Conservation (phyloP, 2,329 filamentous ascomycete genomes). For the Boeremia lycopersici region DNA sequence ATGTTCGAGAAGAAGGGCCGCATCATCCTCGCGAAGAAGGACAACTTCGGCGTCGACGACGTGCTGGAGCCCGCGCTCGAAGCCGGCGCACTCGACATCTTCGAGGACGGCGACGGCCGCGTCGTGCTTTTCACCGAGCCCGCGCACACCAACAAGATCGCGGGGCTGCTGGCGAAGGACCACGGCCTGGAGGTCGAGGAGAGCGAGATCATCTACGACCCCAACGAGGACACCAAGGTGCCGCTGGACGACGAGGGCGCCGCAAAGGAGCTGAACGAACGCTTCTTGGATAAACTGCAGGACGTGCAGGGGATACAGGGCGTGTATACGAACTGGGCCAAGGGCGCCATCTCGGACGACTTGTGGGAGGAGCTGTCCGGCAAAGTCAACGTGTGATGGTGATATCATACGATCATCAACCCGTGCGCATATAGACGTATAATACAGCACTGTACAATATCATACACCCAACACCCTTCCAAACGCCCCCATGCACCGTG, state of each 20-base stretch:
- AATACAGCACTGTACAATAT: slow-evolving; percentile 36
- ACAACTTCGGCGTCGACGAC: slow-evolving; percentile 66
- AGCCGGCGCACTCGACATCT: slow-evolving; percentile 77
- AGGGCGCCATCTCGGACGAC: slow-evolving; percentile 48
- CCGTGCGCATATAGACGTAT: slow-evolving; percentile 30
- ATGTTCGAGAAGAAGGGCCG: slow-evolving; percentile 83
- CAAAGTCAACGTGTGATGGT: slow-evolving; percentile 42
- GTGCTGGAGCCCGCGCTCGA: slow-evolving; percentile 83
- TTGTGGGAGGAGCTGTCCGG: slow-evolving; percentile 48
- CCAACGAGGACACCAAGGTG: slow-evolving; percentile 79
- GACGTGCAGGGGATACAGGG: slow-evolving; percentile 80
- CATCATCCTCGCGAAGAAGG: slow-evolving; percentile 69
- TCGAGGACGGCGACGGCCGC: slow-evolving; percentile 70
- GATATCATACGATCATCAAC: neutral
- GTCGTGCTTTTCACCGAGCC: slow-evolving; percentile 75
- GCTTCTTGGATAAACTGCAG: slow-evolving; percentile 65
- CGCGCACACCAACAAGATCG: slow-evolving; percentile 66
- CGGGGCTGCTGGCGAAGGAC: slow-evolving; percentile 66
- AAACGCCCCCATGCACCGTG: slow-evolving; percentile 28
- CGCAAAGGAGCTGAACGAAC: slow-evolving; percentile 59
- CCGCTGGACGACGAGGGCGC: slow-evolving; percentile 64
- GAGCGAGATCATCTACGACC: slow-evolving; percentile 82
- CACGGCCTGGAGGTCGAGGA: slow-evolving; percentile 72
- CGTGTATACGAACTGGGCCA: slow-evolving; percentile 72
- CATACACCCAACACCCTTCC: slow-evolving; percentile 20